Evolutionary conservation across 164 flowering plant genomes (phyloP).

Genomic region (Paratinospora sagittata): DNA sequence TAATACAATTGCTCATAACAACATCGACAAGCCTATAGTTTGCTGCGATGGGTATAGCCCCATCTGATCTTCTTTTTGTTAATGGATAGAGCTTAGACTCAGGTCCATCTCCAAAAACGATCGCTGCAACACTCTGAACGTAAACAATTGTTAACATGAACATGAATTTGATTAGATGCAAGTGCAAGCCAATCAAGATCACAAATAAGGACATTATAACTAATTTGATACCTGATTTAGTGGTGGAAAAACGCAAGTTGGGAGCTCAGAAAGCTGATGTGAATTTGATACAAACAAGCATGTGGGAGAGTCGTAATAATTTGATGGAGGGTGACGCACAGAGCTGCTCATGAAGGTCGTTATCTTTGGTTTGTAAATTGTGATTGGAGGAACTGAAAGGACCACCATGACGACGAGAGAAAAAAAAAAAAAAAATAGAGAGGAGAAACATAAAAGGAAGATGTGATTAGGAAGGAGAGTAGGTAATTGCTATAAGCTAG

Average conservation of each 20-base stretch:
- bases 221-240: slow-evolving; percentile 28
- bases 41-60: slow-evolving; percentile 73
- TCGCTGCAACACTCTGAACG: slow-evolving; percentile 65
- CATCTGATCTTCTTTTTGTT: slow-evolving; percentile 68
- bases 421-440: not conserved
- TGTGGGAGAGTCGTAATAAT: slow-evolving; percentile 4
- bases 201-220: not conserved
- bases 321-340: slow-evolving; percentile 7
- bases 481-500: not conserved
- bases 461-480: not conserved
- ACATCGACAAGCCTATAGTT: slow-evolving; percentile 76
- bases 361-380: slow-evolving; percentile 14
- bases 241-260: slow-evolving; percentile 28
- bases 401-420: slow-evolving; percentile 16
- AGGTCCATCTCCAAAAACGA: slow-evolving; percentile 66
- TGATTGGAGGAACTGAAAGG: not conserved
- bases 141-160: too few species aligned
- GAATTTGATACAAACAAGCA: slow-evolving; percentile 26
- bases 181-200: not conserved
- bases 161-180: too few species aligned
- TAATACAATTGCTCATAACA: slow-evolving; percentile 85
- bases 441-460: not conserved
- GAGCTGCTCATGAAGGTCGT: slow-evolving; percentile 4
- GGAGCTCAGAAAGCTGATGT: slow-evolving; percentile 21
- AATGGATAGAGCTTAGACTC: slow-evolving; percentile 60